phyloP scores from a whole-genome alignment of 345 rosid genomes.

The Syzygium jambos region DNA sequence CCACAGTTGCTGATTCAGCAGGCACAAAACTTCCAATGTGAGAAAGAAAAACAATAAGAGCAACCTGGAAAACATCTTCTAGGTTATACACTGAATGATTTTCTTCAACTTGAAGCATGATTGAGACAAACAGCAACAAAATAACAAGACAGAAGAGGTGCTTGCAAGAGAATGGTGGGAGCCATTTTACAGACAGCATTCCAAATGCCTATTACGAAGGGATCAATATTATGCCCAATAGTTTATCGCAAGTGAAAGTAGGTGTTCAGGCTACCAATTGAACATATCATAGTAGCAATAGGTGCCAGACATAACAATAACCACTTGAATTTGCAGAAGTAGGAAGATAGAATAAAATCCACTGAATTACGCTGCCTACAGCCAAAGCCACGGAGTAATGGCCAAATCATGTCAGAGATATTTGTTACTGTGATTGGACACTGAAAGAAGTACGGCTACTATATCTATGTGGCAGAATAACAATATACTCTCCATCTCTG shows the following conservation, averaged over 20 bases:
- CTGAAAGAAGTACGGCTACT: background rate
- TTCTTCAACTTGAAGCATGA: background rate
- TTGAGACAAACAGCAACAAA: background rate
- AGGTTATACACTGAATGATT: background rate
- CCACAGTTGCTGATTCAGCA: constrained; percentile 89
- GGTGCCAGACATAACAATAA: background rate
- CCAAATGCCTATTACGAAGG: background rate
- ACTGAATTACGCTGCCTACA: background rate
- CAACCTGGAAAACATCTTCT: constrained; percentile 49
- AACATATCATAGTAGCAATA: background rate
- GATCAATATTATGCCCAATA: background rate
- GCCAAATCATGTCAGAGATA: background rate
- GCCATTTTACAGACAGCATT: background rate
- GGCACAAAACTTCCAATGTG: constrained; percentile 99
- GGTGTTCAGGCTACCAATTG: background rate
- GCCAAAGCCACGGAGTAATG: background rate
- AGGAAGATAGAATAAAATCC: background rate
- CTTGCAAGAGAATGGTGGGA: background rate
- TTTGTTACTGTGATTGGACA: background rate
- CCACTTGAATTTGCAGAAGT: background rate
- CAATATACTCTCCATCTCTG: background rate
- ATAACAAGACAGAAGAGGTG: background rate
- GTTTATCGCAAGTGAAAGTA: background rate
- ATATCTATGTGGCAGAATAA: background rate
- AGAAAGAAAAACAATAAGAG: constrained; percentile 87